Evolutionary conservation across 2,329 filamentous ascomycete genomes (phyloP).

Genomic region (Thielaviopsis musarum): DNA sequence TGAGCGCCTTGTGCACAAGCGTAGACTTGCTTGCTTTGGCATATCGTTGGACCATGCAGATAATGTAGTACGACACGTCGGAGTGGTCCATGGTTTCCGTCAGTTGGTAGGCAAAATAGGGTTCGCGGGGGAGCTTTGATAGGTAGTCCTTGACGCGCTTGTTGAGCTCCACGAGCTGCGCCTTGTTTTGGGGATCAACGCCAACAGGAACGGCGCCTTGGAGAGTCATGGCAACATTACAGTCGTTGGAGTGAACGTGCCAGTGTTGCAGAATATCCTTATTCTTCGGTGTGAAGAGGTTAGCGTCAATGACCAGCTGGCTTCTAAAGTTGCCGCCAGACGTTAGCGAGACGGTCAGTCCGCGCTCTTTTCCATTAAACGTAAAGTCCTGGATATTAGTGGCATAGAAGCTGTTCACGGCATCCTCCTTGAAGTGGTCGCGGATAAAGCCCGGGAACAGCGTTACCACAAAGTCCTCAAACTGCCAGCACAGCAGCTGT

Average conservation of each 20-base stretch:
- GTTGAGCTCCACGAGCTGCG: conserved; percentile 29
- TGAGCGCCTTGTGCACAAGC: conserved; percentile 36
- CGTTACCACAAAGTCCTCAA: conserved; percentile 34
- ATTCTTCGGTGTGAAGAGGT: conserved; percentile 34
- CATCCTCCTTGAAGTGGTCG: conserved; percentile 31
- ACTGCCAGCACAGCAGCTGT: conserved; percentile 42
- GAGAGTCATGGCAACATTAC: conserved; percentile 25
- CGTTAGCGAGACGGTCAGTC: conserved; percentile 30
- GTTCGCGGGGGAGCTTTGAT: conserved; percentile 30
- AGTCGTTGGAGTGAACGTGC: conserved; percentile 25
- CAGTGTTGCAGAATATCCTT: conserved; percentile 33
- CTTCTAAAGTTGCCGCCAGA: conserved; percentile 28
- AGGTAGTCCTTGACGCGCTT: conserved; percentile 32
- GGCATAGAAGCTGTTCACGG: conserved; percentile 29
- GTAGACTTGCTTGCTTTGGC: conserved; percentile 21
- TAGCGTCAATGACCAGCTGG: conserved; percentile 30
- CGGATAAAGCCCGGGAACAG: conserved; percentile 37
- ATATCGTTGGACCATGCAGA: conserved; percentile 32
- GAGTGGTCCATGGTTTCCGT: conserved; percentile 31
- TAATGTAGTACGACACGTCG: conserved; percentile 27
- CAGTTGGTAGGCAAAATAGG: conserved; percentile 31
- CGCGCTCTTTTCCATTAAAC: conserved; percentile 23
- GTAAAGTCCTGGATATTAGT: conserved; percentile 32
- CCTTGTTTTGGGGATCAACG: conserved; percentile 26
- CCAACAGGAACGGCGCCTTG: conserved; percentile 32